Percentiles rank a stretch among this genome's conserved stretches.
phyloP scores from a whole-genome alignment of 1,139 yeast species.

The Arxiozyma telluris region DNA sequence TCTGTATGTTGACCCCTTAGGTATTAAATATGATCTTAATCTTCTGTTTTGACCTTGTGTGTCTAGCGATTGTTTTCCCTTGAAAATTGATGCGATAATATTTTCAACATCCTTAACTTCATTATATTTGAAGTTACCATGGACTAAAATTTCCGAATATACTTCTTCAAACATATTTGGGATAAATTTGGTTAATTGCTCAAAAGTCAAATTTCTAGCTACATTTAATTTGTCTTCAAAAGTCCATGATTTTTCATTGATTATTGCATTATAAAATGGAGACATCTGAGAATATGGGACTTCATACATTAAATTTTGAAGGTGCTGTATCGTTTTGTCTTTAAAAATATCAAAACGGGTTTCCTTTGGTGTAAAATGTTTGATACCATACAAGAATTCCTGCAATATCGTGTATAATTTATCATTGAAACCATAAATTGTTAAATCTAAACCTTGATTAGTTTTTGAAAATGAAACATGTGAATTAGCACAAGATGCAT shows the following conservation, averaged over 20 bases:
- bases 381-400: slow-evolving; percentile 48
- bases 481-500: slow-evolving; percentile 78
- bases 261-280: slow-evolving; percentile 47
- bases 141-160: slow-evolving; percentile 61
- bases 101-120: slow-evolving; percentile 42
- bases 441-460: slow-evolving; percentile 62
- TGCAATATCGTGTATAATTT: slow-evolving; percentile 57
- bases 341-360: slow-evolving; percentile 60
- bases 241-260: slow-evolving; percentile 64
- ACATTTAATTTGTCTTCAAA: slow-evolving; percentile 52
- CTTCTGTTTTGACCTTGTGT: slow-evolving; percentile 34
- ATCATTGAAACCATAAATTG: slow-evolving; percentile 74
- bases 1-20: slow-evolving; percentile 37
- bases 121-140: slow-evolving; percentile 61
- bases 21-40: slow-evolving; percentile 44
- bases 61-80: slow-evolving; percentile 26
- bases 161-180: slow-evolving; percentile 38
- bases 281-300: slow-evolving; percentile 74
- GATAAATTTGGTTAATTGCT: slow-evolving; percentile 42
- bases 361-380: slow-evolving; percentile 43
- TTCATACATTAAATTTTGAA: slow-evolving; percentile 61
- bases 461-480: slow-evolving; percentile 48
- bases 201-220: slow-evolving; percentile 40
- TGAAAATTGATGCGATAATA: neutral
- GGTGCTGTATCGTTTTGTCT: slow-evolving; percentile 52